Percentiles rank a stretch among this genome's conserved stretches.
phyloP scores from a whole-genome alignment of 2,329 filamentous ascomycete genomes.

The Fonsecaea erecta region DNA sequence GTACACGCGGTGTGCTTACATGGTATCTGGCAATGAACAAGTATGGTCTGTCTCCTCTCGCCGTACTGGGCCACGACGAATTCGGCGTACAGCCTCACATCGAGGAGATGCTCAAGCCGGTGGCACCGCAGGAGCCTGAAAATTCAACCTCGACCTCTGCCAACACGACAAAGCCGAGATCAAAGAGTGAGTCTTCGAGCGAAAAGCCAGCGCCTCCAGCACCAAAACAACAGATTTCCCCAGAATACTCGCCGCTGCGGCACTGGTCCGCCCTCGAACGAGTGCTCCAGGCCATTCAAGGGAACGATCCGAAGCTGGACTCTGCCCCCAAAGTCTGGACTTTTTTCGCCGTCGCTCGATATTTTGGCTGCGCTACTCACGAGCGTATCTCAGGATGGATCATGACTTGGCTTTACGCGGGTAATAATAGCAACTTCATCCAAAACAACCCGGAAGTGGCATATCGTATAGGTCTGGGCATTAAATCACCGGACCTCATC shows the following conservation, averaged over 20 bases:
- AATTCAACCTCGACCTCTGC: background rate
- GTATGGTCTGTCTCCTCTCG: conserved; percentile 46
- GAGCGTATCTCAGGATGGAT: conserved; percentile 53
- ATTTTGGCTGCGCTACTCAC: conserved; percentile 54
- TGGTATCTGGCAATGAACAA: conserved; percentile 56
- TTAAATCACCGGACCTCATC: conserved; percentile 44
- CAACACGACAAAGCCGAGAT: background rate
- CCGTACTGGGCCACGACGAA: conserved; percentile 58
- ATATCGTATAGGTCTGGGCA: conserved; percentile 59
- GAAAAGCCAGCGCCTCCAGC: background rate
- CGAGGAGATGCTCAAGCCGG: background rate
- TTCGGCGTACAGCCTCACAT: conserved; percentile 29
- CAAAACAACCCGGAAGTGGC: conserved; percentile 67
- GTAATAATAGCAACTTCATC: conserved; percentile 62
- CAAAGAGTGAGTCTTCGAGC: background rate
- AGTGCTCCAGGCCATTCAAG: conserved; percentile 63
- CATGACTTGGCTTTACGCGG: conserved; percentile 62
- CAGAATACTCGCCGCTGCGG: conserved; percentile 67
- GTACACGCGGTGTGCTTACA: conserved; percentile 59
- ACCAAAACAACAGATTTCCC: background rate
- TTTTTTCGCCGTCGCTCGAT: conserved; percentile 64
- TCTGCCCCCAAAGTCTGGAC: conserved; percentile 71
- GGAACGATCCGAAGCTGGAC: conserved; percentile 61
- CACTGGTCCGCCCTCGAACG: conserved; percentile 68
- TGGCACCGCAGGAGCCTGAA: background rate